These are phyloP conservation scores for Arabidopsis hybrid DNA, from an alignment of 441 rosid genomes.

Conservation along the genomic window DNA sequence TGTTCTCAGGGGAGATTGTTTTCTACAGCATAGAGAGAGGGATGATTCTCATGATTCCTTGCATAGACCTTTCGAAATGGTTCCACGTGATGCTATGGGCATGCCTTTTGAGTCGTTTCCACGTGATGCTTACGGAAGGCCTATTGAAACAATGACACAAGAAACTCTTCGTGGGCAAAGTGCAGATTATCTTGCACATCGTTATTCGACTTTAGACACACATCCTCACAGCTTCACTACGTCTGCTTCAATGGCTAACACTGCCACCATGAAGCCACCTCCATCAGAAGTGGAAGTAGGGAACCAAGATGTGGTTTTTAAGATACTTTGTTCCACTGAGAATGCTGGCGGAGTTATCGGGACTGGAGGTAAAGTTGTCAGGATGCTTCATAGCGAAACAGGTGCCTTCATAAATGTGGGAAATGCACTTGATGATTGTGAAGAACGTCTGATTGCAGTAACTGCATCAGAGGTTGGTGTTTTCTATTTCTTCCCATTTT, in stretches of 20 bases:
- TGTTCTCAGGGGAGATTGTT: conserved; percentile 49
- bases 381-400: conserved; percentile 76
- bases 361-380: conserved; percentile 77
- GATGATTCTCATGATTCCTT: conserved; percentile 46
- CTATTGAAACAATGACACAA: conserved; percentile 47
- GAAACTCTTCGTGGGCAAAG: conserved; percentile 52
- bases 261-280: conserved; percentile 49
- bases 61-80: conserved; percentile 50
- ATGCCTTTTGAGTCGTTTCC: conserved; percentile 45
- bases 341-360: conserved; percentile 90
- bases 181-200: conserved; percentile 54
- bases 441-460: conserved; percentile 80
- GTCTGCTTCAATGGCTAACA: conserved; percentile 54
- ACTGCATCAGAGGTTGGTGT: conserved; percentile 79
- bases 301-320: conserved; percentile 69
- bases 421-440: conserved; percentile 63
- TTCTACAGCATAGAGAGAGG: conserved; percentile 40
- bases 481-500: conserved; percentile 20
- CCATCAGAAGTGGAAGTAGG: conserved; percentile 45
- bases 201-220: conserved; percentile 46
- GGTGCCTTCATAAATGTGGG: conserved; percentile 85
- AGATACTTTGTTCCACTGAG: conserved; percentile 76
- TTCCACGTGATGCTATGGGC: conserved; percentile 46
- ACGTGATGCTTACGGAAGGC: conserved; percentile 39
- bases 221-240: conserved; percentile 39